Evolutionary conservation across 768 basidiomycete genomes (phyloP), one percentile per base, ranked within the genome.

Genomic region (Suillus decipiens): DNA sequence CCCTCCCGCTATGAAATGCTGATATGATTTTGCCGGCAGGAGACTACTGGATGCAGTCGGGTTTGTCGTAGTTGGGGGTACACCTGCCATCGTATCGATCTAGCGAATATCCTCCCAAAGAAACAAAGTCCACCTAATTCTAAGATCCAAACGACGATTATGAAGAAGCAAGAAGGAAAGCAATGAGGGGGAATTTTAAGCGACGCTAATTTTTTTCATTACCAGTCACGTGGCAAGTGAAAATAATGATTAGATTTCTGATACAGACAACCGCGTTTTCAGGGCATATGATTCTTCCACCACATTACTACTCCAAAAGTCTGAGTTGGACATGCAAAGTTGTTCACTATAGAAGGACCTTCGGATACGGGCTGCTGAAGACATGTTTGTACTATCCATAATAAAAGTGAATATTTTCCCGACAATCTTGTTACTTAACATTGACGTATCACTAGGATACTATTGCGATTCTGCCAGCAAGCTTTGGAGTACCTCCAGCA

Each of bases 1-100:
- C 93, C 92, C 93, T 81, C 93, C 93, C 34, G 90, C 93, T 10
- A 90, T 81, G 68, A 95, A 88, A 70, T 96, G 93, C 61, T 84
- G 85, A 89, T 87, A 92, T 76, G 93, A 90, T 74, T 91, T 89
- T 56, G 89, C 83, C 2, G 90, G 89, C 2, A 89, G 73, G 67
- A 81, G 66, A 36, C 72, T 70, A 2, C 75, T 70, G 28, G 77
- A 75, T 5, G 79, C 69, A 0, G 79, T 67, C 11, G 78, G 64
- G 67, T 72, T 74, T 62, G 64, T 72, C 24, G 73, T 72, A 66
- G 60, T 59, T 47, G 63, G 63, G 31, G 69, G 58, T 48, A 66
- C 62, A 50, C 63, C 62, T 22, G 72, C 57, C 71, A 74, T 74
- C 53, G 50, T 19, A 58, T 60, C 28, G 41, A 31, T 58, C 28